A percentile compares a stretch with the other conserved stretches of the same genome.
Evolutionary conservation across 2,329 filamentous ascomycete genomes (phyloP).

Genomic region (Aspergillus luchuensis): DNA sequence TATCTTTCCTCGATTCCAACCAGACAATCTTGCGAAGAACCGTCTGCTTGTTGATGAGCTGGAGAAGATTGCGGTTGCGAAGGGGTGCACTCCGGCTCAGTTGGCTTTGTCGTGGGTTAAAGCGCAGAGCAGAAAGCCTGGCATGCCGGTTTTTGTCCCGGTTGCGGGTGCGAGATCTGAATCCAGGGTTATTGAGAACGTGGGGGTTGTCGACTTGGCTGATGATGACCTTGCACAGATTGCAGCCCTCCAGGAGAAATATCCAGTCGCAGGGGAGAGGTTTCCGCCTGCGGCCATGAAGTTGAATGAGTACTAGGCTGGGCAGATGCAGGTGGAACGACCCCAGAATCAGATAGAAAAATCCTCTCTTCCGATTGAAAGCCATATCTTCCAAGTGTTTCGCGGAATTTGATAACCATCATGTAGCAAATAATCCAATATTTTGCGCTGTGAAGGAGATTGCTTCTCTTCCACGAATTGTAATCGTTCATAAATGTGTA

Average conservation of each 20-base stretch:
- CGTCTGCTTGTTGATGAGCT: slow-evolving; percentile 62
- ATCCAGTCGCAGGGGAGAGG: slow-evolving; percentile 14
- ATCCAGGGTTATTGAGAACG: slow-evolving; percentile 36
- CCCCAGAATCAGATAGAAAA: not conserved
- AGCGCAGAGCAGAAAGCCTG: slow-evolving; percentile 53
- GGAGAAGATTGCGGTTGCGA: slow-evolving; percentile 60
- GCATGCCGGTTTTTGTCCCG: slow-evolving; percentile 50
- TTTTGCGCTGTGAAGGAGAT: not conserved
- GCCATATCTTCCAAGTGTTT: slow-evolving; percentile 7
- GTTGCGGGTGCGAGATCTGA: slow-evolving; percentile 33
- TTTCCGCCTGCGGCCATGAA: slow-evolving; percentile 11
- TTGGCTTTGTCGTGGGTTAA: slow-evolving; percentile 67
- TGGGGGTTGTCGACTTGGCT: slow-evolving; percentile 24
- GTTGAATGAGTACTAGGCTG: slow-evolving; percentile 10
- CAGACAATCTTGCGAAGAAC: slow-evolving; percentile 66
- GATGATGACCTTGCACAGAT: slow-evolving; percentile 35
- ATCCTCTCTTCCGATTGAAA: slow-evolving; percentile 1
- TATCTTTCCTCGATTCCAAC: slow-evolving; percentile 60
- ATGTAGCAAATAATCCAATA: not conserved
- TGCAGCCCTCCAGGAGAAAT: slow-evolving; percentile 8
- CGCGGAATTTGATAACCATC: not conserved
- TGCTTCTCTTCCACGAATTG: not conserved
- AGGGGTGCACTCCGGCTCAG: slow-evolving; percentile 64
- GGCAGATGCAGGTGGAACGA: not conserved
- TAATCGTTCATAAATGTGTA: slow-evolving; percentile 1